phyloP scores from a whole-genome alignment of 495 filamentous ascomycete species.

The Parathielavia hyrcaniae region DNA sequence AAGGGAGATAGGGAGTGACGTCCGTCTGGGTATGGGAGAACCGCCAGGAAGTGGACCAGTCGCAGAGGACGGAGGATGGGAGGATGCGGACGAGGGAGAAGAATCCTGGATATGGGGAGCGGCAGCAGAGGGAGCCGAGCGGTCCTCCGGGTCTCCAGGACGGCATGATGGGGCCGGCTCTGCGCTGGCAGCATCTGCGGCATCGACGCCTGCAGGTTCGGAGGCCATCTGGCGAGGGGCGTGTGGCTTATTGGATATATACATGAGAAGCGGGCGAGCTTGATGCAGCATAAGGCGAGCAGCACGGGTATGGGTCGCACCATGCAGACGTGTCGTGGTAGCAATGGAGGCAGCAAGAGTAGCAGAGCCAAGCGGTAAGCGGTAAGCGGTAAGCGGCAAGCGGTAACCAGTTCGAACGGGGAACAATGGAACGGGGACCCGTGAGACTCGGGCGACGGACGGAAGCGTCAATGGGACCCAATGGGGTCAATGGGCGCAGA shows the following conservation, averaged over 20 bases:
- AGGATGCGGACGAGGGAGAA: constrained; percentile 24
- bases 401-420: neutral
- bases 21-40: constrained; percentile 7
- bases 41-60: neutral
- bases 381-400: constrained; percentile 4
- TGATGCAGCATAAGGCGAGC: constrained; percentile 17
- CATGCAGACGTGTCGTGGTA: constrained; percentile 31
- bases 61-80: constrained; percentile 18
- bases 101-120: neutral
- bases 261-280: constrained; percentile 22
- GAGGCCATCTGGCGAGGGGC: constrained; percentile 17
- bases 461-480: constrained; percentile 4
- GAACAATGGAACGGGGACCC: neutral
- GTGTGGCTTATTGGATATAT: constrained; percentile 31
- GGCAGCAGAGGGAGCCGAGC: constrained; percentile 7
- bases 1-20: constrained; percentile 34
- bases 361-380: constrained; percentile 5
- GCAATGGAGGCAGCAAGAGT: constrained; percentile 6
- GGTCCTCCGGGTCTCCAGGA: neutral
- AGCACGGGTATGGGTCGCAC: constrained; percentile 24
- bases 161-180: constrained; percentile 15
- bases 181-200: constrained; percentile 20
- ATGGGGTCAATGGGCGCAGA: constrained; percentile 6
- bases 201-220: constrained; percentile 16
- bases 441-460: constrained; percentile 9